These are phyloP conservation scores for Cyberlindnera bimundalis DNA, from an alignment of 805 yeast species.

Conservation along the genomic window DNA sequence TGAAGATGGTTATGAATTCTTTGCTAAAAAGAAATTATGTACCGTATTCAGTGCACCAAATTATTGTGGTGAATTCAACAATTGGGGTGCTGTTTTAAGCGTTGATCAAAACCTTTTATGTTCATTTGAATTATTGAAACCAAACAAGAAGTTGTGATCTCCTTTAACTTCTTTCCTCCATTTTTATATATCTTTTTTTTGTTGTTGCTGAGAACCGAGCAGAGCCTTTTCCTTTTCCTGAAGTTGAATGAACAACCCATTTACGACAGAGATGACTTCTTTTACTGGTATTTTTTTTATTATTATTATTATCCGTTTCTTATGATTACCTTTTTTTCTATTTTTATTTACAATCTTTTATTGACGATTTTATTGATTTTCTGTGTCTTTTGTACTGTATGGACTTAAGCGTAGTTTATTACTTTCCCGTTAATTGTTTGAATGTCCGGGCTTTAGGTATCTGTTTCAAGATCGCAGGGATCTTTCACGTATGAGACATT, in stretches of 20 bases:
- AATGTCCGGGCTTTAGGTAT: too few species aligned
- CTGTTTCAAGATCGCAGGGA: too few species aligned
- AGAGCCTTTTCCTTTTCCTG: too few species aligned
- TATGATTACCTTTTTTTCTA: neutral
- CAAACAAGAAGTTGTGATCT: slow-evolving; percentile 35
- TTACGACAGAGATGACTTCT: slow-evolving; percentile 8
- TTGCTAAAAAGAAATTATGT: slow-evolving; percentile 67
- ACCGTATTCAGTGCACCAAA: slow-evolving; percentile 83
- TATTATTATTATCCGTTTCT: neutral
- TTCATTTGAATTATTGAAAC: slow-evolving; percentile 90
- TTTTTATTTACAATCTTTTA: neutral
- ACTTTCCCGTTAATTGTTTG: too few species aligned
- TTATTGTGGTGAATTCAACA: slow-evolving; percentile 58
- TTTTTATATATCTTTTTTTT: neutral
- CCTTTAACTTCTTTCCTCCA: neutral
- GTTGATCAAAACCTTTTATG: slow-evolving; percentile 90
- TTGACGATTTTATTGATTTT: too few species aligned
- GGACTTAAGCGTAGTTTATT: too few species aligned
- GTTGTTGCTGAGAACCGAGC: too few species aligned
- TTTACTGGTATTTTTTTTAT: neutral
- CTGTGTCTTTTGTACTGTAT: too few species aligned
- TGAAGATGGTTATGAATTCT: slow-evolving; percentile 84
- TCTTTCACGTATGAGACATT: too few species aligned
- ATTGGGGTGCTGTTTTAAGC: slow-evolving; percentile 98
- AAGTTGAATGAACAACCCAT: neutral